Evolutionary conservation across 352 stramenopile species (phyloP).

Genomic region (Globisporangium orthogonon): DNA sequence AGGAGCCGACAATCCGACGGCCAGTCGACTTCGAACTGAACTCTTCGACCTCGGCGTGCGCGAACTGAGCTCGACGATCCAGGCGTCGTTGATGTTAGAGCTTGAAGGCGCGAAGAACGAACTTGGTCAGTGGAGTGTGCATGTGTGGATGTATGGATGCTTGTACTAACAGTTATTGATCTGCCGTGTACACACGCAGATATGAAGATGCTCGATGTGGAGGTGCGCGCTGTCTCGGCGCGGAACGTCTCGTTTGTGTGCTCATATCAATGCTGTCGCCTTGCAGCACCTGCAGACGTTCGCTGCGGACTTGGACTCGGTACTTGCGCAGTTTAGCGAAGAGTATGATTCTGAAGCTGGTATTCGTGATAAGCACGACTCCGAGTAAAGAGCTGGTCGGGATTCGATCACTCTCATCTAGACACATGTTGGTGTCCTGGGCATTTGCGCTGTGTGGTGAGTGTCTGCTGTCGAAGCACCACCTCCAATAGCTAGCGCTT

Average conservation of each 20-base stretch:
- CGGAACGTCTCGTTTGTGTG: neutral
- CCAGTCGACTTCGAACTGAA: slow-evolving; percentile 29
- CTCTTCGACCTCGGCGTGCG: slow-evolving; percentile 53
- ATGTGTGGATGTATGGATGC: neutral
- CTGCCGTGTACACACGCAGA: slow-evolving; percentile 13
- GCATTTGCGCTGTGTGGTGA: no score
- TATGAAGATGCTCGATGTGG: slow-evolving; percentile 37
- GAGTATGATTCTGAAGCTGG: neutral
- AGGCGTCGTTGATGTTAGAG: slow-evolving; percentile 24
- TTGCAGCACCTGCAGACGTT: slow-evolving; percentile 21
- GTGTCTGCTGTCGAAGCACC: no score
- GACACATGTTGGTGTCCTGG: no score
- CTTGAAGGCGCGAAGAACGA: slow-evolving; percentile 25
- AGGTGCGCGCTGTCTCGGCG: slow-evolving; percentile 18
- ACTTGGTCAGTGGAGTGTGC: slow-evolving; percentile 20
- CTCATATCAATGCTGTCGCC: neutral
- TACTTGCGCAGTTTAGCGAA: slow-evolving; percentile 42
- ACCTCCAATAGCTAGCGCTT: no score
- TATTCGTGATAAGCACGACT: neutral
- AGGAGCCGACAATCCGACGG: neutral
- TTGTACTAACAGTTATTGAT: no score
- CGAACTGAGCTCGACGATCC: slow-evolving; percentile 27
- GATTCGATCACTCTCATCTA: neutral
- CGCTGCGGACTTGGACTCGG: slow-evolving; percentile 34
- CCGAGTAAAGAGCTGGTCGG: neutral